Conservation (phyloP, 1,139 yeast species). For the Hemisphaericaspora lyxosophila region DNA sequence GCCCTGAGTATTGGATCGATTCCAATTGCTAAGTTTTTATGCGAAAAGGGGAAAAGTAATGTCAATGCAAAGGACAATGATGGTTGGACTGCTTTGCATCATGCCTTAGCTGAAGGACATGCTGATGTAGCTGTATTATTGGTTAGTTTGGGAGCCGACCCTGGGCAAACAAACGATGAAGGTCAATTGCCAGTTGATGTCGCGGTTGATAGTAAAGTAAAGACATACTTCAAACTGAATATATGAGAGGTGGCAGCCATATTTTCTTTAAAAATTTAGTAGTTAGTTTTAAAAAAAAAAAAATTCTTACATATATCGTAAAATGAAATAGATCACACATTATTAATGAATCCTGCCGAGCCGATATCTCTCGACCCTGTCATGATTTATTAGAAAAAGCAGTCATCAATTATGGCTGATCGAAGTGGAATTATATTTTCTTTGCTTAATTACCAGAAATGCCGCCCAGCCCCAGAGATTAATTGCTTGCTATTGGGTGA, state of each 20-base stretch:
- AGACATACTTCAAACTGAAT: slow-evolving; percentile 3
- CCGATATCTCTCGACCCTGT: no score
- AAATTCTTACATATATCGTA: no score
- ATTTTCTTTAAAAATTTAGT: no score
- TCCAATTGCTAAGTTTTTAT: slow-evolving; percentile 50
- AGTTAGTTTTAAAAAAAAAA: no score
- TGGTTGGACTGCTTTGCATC: slow-evolving; percentile 89
- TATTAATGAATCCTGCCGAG: no score
- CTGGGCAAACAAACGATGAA: slow-evolving; percentile 44
- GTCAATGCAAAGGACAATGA: slow-evolving; percentile 65
- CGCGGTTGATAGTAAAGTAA: slow-evolving; percentile 59
- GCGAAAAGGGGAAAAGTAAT: slow-evolving; percentile 54
- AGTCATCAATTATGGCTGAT: no score
- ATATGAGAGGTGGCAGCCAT: not conserved
- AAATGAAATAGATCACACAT: no score
- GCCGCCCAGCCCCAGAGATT: no score
- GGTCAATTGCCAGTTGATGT: slow-evolving; percentile 62
- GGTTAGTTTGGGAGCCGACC: slow-evolving; percentile 69
- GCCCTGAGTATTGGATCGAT: slow-evolving; percentile 80
- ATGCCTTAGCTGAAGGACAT: slow-evolving; percentile 89
- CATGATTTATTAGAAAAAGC: no score
- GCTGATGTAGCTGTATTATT: slow-evolving; percentile 71
- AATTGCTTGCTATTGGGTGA: no score
- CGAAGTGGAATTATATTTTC: no score
- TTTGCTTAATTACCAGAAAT: no score